Percentiles rank a stretch among this genome's conserved stretches.
These are phyloP conservation scores for Solanum hybrid DNA, from an alignment of 305 asterid genomes.

Conservation along the genomic window DNA sequence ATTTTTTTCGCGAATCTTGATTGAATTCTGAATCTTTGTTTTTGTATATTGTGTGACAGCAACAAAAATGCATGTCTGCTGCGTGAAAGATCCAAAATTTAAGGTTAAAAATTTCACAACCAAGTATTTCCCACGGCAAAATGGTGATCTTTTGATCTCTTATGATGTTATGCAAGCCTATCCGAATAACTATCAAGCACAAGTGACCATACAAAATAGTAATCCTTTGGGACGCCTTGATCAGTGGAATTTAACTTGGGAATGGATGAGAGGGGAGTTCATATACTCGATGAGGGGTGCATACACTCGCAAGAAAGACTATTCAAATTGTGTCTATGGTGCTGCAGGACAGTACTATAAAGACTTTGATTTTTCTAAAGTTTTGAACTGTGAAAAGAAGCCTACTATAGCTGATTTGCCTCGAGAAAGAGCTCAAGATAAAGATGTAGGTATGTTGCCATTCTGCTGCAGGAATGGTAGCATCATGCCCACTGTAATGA, in stretches of 20 bases:
- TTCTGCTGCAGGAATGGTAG: conserved; percentile 69
- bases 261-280: conserved; percentile 70
- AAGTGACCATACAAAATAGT: conserved; percentile 51
- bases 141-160: conserved; percentile 54
- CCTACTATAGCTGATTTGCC: conserved; percentile 70
- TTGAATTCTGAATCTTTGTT: not conserved
- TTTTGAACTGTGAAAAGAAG: conserved; percentile 36
- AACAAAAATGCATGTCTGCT: conserved; percentile 35
- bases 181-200: conserved; percentile 41
- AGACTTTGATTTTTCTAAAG: conserved; percentile 42
- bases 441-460: conserved; percentile 46
- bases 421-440: conserved; percentile 35
- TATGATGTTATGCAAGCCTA: conserved; percentile 44
- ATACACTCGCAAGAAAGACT: conserved; percentile 32
- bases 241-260: conserved; percentile 57
- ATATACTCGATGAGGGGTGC: conserved; percentile 64
- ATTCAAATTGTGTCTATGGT: conserved; percentile 52
- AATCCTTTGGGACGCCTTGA: conserved; percentile 54
- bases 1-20: not conserved
- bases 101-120: conserved; percentile 22
- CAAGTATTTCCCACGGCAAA: conserved; percentile 32
- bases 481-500: conserved; percentile 46
- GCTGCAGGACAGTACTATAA: conserved; percentile 33
- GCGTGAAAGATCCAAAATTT: conserved; percentile 27
- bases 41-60: conserved; percentile 11